phyloP scores from a whole-genome alignment of 2,329 filamentous ascomycete genomes.

The Hymenoscyphus fraxineus region DNA sequence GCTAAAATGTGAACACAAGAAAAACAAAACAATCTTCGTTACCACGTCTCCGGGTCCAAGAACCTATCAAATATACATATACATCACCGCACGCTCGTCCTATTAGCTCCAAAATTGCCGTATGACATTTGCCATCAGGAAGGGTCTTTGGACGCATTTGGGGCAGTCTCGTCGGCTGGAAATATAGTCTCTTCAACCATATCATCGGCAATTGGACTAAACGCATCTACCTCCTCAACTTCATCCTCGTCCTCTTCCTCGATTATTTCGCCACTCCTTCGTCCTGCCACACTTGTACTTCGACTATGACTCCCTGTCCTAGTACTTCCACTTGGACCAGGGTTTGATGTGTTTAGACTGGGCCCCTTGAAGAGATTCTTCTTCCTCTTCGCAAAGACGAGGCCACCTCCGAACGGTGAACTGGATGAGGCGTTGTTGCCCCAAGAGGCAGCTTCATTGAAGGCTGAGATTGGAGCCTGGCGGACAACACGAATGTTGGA shows the following conservation, averaged over 20 bases:
- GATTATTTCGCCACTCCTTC: constrained; percentile 70
- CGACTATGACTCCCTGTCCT: constrained; percentile 42
- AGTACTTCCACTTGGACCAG: constrained; percentile 25
- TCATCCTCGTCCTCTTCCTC: constrained; percentile 59
- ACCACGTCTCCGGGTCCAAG: not conserved
- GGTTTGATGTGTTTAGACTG: constrained; percentile 47
- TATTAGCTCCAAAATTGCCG: not conserved
- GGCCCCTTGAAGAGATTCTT: constrained; percentile 80
- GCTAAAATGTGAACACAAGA: not conserved
- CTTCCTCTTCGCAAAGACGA: constrained; percentile 79
- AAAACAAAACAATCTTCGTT: not conserved
- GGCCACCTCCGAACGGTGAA: constrained; percentile 57
- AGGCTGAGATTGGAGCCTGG: constrained; percentile 48
- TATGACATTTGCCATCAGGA: not conserved
- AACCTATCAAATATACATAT: not conserved
- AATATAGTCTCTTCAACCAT: constrained; percentile 32
- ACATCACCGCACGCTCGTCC: not conserved
- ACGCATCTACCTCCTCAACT: constrained; percentile 51
- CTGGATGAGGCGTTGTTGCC: constrained; percentile 47
- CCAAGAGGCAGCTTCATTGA: constrained; percentile 56
- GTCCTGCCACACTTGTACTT: constrained; percentile 61
- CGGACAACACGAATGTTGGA: constrained; percentile 82
- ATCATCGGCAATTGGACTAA: constrained; percentile 45
- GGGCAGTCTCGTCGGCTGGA: constrained; percentile 19
- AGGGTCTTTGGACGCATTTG: constrained; percentile 11